A percentile compares a stretch with the other conserved stretches of the same genome.
These are phyloP conservation scores for Sphagnurus paluster DNA, from an alignment of 1,284 basidiomycete species.

Conservation along the genomic window DNA sequence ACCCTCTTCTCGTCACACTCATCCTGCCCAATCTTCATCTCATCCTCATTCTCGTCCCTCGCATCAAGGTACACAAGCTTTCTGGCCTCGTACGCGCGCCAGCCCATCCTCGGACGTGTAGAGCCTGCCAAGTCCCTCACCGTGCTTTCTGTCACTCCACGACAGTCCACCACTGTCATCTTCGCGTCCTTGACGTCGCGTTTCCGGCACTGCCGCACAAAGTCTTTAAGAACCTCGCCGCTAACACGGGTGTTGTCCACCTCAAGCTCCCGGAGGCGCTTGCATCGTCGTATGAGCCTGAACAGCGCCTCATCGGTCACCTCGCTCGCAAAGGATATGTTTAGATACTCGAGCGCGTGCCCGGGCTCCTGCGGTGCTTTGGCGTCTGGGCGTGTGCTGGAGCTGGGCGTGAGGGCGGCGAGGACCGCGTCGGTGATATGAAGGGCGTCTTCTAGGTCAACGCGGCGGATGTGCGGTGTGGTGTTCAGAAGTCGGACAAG, in stretches of 20 bases:
- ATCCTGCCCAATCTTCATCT: constrained; percentile 65
- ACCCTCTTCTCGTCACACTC: constrained; percentile 75
- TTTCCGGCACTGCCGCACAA: constrained; percentile 55
- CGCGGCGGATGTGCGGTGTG: constrained; percentile 66
- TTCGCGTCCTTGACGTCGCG: constrained; percentile 51
- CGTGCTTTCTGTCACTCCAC: constrained; percentile 59
- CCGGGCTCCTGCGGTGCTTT: constrained; percentile 42
- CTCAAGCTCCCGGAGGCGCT: constrained; percentile 66
- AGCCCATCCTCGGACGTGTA: constrained; percentile 72
- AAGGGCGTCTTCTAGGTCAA: constrained; percentile 85
- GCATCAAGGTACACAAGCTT: constrained; percentile 67
- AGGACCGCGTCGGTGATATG: constrained; percentile 78
- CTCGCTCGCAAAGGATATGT: constrained; percentile 66
- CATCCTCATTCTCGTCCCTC: constrained; percentile 56
- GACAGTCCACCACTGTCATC: constrained; percentile 77
- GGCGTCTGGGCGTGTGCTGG: neutral
- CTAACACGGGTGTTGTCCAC: constrained; percentile 79
- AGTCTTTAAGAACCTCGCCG: constrained; percentile 63
- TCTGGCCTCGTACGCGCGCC: constrained; percentile 67
- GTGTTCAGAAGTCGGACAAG: constrained; percentile 72
- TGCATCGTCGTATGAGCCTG: constrained; percentile 64
- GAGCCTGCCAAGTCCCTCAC: constrained; percentile 56
- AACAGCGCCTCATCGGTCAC: constrained; percentile 66
- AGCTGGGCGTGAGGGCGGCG: constrained; percentile 58
- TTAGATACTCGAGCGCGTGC: constrained; percentile 69